A percentile compares a stretch with the other conserved stretches of the same genome.
These are phyloP conservation scores for Sarcomyxa edulis DNA, from an alignment of 768 basidiomycete species.

Conservation along the genomic window DNA sequence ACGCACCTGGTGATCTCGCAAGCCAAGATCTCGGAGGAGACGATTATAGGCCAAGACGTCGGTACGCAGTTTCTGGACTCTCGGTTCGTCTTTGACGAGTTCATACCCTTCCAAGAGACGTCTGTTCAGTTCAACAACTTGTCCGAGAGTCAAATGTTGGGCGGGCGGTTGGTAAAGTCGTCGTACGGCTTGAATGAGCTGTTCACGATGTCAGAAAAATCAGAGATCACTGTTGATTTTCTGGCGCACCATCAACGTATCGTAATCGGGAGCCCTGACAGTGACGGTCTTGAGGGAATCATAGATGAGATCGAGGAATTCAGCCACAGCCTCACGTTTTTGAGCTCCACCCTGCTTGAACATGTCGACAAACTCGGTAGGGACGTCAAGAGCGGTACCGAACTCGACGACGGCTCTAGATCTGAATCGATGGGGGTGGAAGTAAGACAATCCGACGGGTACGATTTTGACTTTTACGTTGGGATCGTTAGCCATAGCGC, in stretches of 20 bases:
- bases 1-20: constrained; percentile 87
- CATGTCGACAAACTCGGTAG: constrained; percentile 78
- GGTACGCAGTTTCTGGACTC: constrained; percentile 71
- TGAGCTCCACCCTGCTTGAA: constrained; percentile 84
- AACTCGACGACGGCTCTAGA: constrained; percentile 98
- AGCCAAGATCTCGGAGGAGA: constrained; percentile 78
- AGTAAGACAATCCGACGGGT: constrained; percentile 73
- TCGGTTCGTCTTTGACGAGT: constrained; percentile 89
- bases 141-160: constrained; percentile 88
- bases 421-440: constrained; percentile 82
- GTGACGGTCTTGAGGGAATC: constrained; percentile 95
- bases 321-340: constrained; percentile 87
- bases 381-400: constrained; percentile 88
- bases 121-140: constrained; percentile 92
- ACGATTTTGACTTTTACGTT: constrained; percentile 87
- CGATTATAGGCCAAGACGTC: constrained; percentile 91
- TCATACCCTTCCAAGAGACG: constrained; percentile 91
- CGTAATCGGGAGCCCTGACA: constrained; percentile 92
- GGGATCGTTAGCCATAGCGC: constrained; percentile 92
- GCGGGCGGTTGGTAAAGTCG: constrained; percentile 92
- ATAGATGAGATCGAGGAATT: constrained; percentile 87
- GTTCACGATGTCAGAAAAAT: constrained; percentile 6
- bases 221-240: not conserved
- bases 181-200: constrained; percentile 95
- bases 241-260: constrained; percentile 87